Evolutionary conservation across 192 early-diverging fungal species (phyloP).

Genomic region (Cetraspora pellucida): DNA sequence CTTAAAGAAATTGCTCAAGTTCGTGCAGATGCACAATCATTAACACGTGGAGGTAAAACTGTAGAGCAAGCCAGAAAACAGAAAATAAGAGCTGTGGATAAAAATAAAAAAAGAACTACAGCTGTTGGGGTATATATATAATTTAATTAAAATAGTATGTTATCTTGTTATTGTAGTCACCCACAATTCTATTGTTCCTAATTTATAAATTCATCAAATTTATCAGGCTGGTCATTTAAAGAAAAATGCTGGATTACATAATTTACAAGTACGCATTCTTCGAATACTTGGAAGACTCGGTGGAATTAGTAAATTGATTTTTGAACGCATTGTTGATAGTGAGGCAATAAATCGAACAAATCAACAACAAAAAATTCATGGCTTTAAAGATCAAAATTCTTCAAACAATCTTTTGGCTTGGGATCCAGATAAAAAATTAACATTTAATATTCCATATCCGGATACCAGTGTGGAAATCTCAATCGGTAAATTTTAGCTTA

Average conservation of each 20-base stretch:
- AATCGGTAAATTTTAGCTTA: constrained; percentile 51
- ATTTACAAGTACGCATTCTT: constrained; percentile 63
- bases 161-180: neutral
- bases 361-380: constrained; percentile 1
- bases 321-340: constrained; percentile 24
- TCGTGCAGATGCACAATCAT: neutral
- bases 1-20: constrained; percentile 26
- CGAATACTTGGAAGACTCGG: constrained; percentile 68
- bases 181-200: neutral
- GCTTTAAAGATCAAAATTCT: constrained; percentile 21
- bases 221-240: constrained; percentile 14
- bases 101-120: neutral
- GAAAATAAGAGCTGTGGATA: neutral
- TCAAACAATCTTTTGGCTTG: constrained; percentile 58
- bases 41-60: neutral
- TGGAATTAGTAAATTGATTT: constrained; percentile 53
- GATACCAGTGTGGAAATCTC: constrained; percentile 65
- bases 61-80: neutral
- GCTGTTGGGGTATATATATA: constrained; percentile 6
- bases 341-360: neutral
- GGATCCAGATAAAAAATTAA: constrained; percentile 65
- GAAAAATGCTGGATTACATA: constrained; percentile 44
- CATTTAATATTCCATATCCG: constrained; percentile 67
- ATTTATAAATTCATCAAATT: neutral
- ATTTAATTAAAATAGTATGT: neutral